phyloP scores from a whole-genome alignment of 352 stramenopile genomes.

The Globisporangium canariense region DNA sequence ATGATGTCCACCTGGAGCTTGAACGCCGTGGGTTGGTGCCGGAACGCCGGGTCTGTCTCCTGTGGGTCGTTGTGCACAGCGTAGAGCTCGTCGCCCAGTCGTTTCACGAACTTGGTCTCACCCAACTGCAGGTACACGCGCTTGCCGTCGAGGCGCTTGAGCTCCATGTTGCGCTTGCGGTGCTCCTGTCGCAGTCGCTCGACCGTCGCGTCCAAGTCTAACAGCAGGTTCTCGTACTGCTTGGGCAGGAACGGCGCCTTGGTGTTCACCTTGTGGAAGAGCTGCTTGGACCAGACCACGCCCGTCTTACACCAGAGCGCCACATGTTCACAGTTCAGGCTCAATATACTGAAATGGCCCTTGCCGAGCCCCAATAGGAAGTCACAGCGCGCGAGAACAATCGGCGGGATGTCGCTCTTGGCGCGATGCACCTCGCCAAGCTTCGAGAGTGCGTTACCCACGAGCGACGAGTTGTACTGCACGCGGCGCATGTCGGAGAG shows the following conservation, averaged over 20 bases:
- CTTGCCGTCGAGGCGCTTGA: slow-evolving; percentile 36
- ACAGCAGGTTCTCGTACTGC: slow-evolving; percentile 29
- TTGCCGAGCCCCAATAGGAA: slow-evolving; percentile 62
- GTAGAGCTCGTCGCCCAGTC: slow-evolving; percentile 47
- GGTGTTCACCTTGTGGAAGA: slow-evolving; percentile 45
- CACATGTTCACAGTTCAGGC: slow-evolving; percentile 75
- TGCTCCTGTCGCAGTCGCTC: slow-evolving; percentile 28
- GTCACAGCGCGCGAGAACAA: slow-evolving; percentile 67
- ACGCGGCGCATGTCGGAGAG: slow-evolving; percentile 65
- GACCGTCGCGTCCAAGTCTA: slow-evolving; percentile 33
- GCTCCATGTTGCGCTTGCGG: slow-evolving; percentile 27
- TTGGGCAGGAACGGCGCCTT: slow-evolving; percentile 47
- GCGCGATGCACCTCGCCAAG: slow-evolving; percentile 63
- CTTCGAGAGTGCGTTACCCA: slow-evolving; percentile 51
- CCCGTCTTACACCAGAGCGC: slow-evolving; percentile 77
- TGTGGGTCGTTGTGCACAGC: slow-evolving; percentile 54
- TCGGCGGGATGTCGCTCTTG: slow-evolving; percentile 51
- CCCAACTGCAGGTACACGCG: slow-evolving; percentile 49
- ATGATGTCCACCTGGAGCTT: slow-evolving; percentile 30
- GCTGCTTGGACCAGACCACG: slow-evolving; percentile 71
- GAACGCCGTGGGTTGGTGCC: slow-evolving; percentile 55
- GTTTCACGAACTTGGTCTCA: slow-evolving; percentile 48
- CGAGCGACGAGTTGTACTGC: slow-evolving; percentile 72
- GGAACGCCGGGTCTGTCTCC: slow-evolving; percentile 60
- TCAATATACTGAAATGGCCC: slow-evolving; percentile 71